Base-by-base conservation (phyloP, 2,329 filamentous ascomycete genomes). In the Cryphonectria carpinicola region DNA sequence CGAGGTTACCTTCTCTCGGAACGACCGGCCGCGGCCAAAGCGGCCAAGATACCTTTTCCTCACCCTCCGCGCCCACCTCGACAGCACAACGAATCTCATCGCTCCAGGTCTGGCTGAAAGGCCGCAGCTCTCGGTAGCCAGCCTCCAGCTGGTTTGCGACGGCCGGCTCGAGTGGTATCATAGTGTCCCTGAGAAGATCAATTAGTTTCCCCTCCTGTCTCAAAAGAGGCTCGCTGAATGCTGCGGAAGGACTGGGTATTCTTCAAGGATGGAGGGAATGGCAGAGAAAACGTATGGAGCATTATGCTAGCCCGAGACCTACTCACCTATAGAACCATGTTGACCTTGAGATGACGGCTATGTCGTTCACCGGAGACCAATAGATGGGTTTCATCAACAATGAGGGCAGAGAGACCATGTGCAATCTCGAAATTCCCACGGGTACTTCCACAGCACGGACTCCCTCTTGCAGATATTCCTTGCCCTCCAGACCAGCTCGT, bases 381-480 rank as follows among this genome's bases (percentile, higher is more conserved):
- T 99, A 99, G 71, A 98, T 98, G 0, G 96, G 96, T 79, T 95
- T 93, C 94, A 99, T 97, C 77, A 93, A 87, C 46, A 97, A 82
- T 67, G 88, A 88, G 32, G 95, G 94, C 75, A 98, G 85, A 70
- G 93, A 90, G 1, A 98, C 95, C 76, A 95, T 88, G 78, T 99
- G 95, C 70, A 99, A 84, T 74, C 94, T 88, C n/a, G 95, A 97
- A 7, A 96, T 85, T 0, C 96, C 96, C 1, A 98, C 95, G 4
- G 94, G 90, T 2, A 98, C 90, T 70, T 92, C 90, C 6, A 80
- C 77, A 71, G 80, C 73, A 35, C 78, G 66, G 43, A 56, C 25
- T 39, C 64, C 65, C 22, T 68, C 32, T 14, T 56, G 52, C 14
- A 25, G 6, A 41, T 22, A 17, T 17, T 32, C 14, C 14, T 25